Conservation (phyloP, 1,139 yeast genomes). For the Saccharomycopsis crataegensis region DNA sequence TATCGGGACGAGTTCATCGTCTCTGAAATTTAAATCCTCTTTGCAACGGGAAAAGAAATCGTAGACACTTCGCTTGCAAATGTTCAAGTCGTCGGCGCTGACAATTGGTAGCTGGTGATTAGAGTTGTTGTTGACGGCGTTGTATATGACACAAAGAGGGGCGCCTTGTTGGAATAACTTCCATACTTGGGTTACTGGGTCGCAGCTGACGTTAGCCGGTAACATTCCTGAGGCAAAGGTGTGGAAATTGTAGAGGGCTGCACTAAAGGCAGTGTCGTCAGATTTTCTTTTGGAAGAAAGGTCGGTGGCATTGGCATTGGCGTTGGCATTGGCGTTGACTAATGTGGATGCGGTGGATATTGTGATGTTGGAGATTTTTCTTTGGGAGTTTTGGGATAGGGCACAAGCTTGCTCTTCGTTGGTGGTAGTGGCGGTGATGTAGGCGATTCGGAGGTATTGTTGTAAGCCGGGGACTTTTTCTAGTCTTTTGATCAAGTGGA, state of each 20-base stretch:
- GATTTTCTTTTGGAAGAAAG: slow-evolving; percentile 14
- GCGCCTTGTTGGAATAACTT: slow-evolving; percentile 88
- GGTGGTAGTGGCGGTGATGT: slow-evolving; percentile 37
- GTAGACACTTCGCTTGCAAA: slow-evolving; percentile 84
- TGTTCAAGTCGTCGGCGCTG: slow-evolving; percentile 69
- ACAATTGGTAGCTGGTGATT: slow-evolving; percentile 41
- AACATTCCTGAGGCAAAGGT: slow-evolving; percentile 72
- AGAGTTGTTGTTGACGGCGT: slow-evolving; percentile 35
- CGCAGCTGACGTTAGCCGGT: slow-evolving; percentile 68
- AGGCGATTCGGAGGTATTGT: slow-evolving; percentile 59
- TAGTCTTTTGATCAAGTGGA: slow-evolving; percentile 49
- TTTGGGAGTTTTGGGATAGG: slow-evolving; percentile 34
- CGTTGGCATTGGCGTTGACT: background rate
- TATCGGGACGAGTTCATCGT: slow-evolving; percentile 81
- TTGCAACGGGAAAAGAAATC: slow-evolving; percentile 87
- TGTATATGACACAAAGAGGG: slow-evolving; percentile 80
- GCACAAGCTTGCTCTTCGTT: slow-evolving; percentile 60
- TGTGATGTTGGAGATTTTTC: slow-evolving; percentile 2
- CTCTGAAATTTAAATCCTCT: slow-evolving; percentile 63
- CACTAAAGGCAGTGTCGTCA: slow-evolving; percentile 25
- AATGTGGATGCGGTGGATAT: background rate
- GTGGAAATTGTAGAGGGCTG: slow-evolving; percentile 31
- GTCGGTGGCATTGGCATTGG: slow-evolving; percentile 9
- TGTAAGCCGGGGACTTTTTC: slow-evolving; percentile 62
- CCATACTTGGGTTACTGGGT: slow-evolving; percentile 90